A percentile compares a stretch with the other conserved stretches of the same genome.
These are phyloP conservation scores for Mortierella polycephala DNA, from an alignment of 371 early-diverging fungal species.

Conservation along the genomic window DNA sequence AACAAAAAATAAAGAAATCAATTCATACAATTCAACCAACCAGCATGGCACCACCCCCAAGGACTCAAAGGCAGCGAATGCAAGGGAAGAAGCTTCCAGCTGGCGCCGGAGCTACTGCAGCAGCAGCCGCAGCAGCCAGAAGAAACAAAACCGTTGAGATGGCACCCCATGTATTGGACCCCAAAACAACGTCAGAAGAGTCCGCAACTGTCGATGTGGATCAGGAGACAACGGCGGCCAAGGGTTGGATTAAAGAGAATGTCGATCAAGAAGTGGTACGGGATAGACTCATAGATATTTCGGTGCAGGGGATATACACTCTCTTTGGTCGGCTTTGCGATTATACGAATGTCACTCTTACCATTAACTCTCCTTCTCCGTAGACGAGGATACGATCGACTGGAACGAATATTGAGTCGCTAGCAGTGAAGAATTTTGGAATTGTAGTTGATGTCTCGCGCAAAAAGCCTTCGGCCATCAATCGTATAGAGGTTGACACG, in stretches of 20 bases:
- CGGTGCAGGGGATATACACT: too few relatives aligned
- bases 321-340: too few relatives aligned
- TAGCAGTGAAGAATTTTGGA: conserved; percentile 69
- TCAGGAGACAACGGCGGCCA: conserved; percentile 56
- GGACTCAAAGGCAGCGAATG: conserved; percentile 9
- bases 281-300: neutral
- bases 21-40: neutral
- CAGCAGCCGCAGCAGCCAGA: conserved; percentile 3
- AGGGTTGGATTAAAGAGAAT: conserved; percentile 65
- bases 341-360: too few relatives aligned
- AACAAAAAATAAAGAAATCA: conserved; percentile 10
- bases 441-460: conserved; percentile 65
- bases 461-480: conserved; percentile 64
- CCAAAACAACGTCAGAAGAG: conserved; percentile 14
- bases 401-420: conserved; percentile 60
- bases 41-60: conserved; percentile 10
- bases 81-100: conserved; percentile 5
- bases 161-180: conserved; percentile 31
- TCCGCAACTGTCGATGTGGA: conserved; percentile 39
- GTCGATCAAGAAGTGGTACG: conserved; percentile 65
- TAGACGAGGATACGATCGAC: conserved; percentile 66
- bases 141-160: conserved; percentile 7
- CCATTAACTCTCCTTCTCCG: too few relatives aligned
- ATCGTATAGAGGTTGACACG: conserved; percentile 69
- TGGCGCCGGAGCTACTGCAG: conserved; percentile 1